Base-by-base conservation (phyloP, 2,329 filamentous ascomycete species). In the Talaromyces albobiverticillius region DNA sequence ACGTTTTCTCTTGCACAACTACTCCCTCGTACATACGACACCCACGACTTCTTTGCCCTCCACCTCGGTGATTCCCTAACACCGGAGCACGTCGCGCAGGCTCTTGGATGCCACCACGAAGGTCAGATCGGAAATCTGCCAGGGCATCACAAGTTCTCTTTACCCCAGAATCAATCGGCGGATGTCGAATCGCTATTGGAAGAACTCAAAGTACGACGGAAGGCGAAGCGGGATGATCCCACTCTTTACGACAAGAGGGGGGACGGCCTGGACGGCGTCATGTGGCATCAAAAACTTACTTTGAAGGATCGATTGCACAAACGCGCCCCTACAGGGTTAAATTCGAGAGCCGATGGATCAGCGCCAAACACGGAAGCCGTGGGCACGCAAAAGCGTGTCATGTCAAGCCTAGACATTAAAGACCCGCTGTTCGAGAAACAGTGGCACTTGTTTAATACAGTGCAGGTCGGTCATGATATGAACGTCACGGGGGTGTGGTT, bases 401-500 rank as follows among this genome's bases (percentile, higher is more conserved):
- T 85, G 61, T 71, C 79, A 48, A 76, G 79, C 2, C 78, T 99
- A n/a, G 78, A 79, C 13, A 97, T 99, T 60, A 71, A 77, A 29
- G 94, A 99, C 65, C 94, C 94, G 16, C 95, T 95, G 50, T 99
- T 97, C 73, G 79, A 82, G 40, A 88, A 95, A 54, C 94, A 99
- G 73, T 99, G 94, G 94, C 94, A 99, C 79, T 77, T 99, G 45
- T 86, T 88, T 76, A 99, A 99, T 68, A 79, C 88, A 0, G 69
- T 88, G 5, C 85, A 95, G 62, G 68, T 84, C 0, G 93, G 92
- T 5, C 89, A 97, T 72, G 94, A 99, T 69, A 82, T 99, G 65
- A 99, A 99, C 65, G 91, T 97, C n/a, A 95, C 91, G 0, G 90
- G 86, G 11, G 81, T 97, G 5, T 99, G 94, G 94, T 69, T 90